Evolutionary conservation across 2,329 filamentous ascomycete species (phyloP).

Genomic region (Volutella citrinella): DNA sequence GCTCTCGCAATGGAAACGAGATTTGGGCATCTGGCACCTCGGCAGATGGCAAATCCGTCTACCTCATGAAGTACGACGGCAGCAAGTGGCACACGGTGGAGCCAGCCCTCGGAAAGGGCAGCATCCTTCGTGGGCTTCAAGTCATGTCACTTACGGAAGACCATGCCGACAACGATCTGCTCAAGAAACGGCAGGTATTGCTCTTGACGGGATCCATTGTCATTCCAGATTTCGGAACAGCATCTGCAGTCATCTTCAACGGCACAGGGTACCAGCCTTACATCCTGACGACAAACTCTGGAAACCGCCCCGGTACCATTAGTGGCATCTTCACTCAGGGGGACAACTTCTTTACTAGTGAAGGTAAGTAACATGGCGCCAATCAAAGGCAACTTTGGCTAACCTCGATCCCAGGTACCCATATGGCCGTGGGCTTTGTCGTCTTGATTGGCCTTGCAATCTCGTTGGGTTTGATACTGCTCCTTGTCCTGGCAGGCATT

Average conservation of each 20-base stretch:
- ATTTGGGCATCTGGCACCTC: slow-evolving; percentile 80
- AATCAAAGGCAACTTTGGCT: slow-evolving; percentile 5
- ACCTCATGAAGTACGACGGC: slow-evolving; percentile 80
- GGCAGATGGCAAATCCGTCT: slow-evolving; percentile 61
- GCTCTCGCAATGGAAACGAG: slow-evolving; percentile 66
- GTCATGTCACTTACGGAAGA: slow-evolving; percentile 68
- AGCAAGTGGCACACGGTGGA: slow-evolving; percentile 65
- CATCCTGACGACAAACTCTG: slow-evolving; percentile 68
- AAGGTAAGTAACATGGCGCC: slow-evolving; percentile 46
- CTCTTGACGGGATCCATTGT: slow-evolving; percentile 82
- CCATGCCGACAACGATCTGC: slow-evolving; percentile 62
- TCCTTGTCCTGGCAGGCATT: slow-evolving; percentile 73
- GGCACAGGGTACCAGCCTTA: slow-evolving; percentile 77
- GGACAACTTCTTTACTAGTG: slow-evolving; percentile 67
- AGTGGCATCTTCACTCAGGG: slow-evolving; percentile 82
- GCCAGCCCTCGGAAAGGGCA: slow-evolving; percentile 60
- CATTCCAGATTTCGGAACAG: slow-evolving; percentile 72
- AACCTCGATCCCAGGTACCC: slow-evolving; percentile 34
- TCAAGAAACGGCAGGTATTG: slow-evolving; percentile 68
- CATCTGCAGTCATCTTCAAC: slow-evolving; percentile 84
- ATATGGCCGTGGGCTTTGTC: slow-evolving; percentile 71
- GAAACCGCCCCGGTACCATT: slow-evolving; percentile 69
- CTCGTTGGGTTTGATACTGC: slow-evolving; percentile 71
- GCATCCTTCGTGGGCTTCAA: slow-evolving; percentile 75
- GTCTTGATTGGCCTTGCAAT: slow-evolving; percentile 80